Conservation (phyloP, 139 green algal species). For the Diplosphaera chodatii region DNA sequence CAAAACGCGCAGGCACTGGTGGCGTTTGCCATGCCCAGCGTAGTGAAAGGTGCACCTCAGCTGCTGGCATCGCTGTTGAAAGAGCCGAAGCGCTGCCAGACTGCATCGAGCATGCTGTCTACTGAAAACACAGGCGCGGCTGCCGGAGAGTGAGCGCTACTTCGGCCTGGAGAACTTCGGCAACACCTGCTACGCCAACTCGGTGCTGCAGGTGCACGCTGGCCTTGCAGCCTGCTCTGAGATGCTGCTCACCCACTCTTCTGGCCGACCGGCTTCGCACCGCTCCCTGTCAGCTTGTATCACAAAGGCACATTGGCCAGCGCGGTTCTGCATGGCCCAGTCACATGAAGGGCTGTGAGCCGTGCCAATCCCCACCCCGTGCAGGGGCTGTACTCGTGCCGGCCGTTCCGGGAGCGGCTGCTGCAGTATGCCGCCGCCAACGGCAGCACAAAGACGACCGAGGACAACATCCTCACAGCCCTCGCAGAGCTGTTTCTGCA, state of each 20-base stretch:
- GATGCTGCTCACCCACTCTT: too few species aligned
- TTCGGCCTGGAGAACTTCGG: conserved; percentile 99
- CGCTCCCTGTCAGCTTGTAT: too few species aligned
- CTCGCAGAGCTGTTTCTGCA: conserved; percentile 85
- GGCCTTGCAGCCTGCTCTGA: too few species aligned
- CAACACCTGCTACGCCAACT: conserved; percentile 99
- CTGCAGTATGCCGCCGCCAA: conserved; percentile 56
- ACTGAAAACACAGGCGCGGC: conserved; percentile 45
- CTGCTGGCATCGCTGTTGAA: too few species aligned
- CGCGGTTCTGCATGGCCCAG: conserved; percentile 79
- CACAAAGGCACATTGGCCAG: too few species aligned
- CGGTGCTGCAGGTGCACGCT: conserved; percentile 84
- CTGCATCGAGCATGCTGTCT: too few species aligned
- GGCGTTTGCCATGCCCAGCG: too few species aligned
- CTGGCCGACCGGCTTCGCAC: too few species aligned
- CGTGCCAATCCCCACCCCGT: neutral
- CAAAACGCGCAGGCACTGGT: too few species aligned
- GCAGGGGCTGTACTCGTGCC: conserved; percentile 79
- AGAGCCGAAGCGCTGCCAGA: too few species aligned
- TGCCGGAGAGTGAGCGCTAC: conserved; percentile 78
- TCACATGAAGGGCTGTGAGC: too few species aligned
- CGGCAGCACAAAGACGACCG: conserved; percentile 6
- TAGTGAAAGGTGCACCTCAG: too few species aligned
- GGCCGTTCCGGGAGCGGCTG: conserved; percentile 73
- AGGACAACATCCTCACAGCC: conserved; percentile 87